A percentile compares a stretch with the other conserved stretches of the same genome.
phyloP scores from a whole-genome alignment of 2,329 filamentous ascomycete species.

The Pyrenophora teres region DNA sequence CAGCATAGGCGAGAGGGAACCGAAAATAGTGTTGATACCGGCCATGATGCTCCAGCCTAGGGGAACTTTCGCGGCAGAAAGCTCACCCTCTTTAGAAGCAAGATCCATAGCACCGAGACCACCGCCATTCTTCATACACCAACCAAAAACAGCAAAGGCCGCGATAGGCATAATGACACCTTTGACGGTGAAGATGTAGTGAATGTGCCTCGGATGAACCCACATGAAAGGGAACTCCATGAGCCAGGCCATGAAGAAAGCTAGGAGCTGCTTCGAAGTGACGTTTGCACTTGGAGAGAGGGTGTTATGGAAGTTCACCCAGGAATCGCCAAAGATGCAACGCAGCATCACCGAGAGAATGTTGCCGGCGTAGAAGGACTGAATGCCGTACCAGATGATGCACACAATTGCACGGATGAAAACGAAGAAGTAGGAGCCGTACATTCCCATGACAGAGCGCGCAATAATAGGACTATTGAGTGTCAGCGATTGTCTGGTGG shows the following conservation, averaged over 20 bases:
- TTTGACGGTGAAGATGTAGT: constrained; percentile 33
- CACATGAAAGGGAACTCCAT: constrained; percentile 42
- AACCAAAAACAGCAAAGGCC: constrained; percentile 44
- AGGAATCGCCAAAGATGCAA: constrained; percentile 47
- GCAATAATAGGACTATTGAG: constrained; percentile 17
- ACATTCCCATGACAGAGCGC: constrained; percentile 38
- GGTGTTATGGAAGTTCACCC: constrained; percentile 41
- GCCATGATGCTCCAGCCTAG: constrained; percentile 48
- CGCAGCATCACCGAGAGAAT: constrained; percentile 46
- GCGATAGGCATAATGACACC: constrained; percentile 42
- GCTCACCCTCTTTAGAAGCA: constrained; percentile 8
- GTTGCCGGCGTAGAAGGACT: constrained; percentile 33
- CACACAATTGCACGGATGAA: constrained; percentile 46
- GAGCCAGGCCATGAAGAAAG: constrained; percentile 40
- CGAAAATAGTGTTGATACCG: constrained; percentile 51
- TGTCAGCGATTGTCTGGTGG: neutral
- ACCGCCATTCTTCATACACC: constrained; percentile 43
- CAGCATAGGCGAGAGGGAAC: constrained; percentile 48
- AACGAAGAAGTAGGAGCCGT: constrained; percentile 49
- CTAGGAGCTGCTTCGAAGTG: constrained; percentile 40
- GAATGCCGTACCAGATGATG: constrained; percentile 48
- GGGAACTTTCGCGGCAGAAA: constrained; percentile 13
- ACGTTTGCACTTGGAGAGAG: constrained; percentile 36
- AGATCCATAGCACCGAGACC: constrained; percentile 29
- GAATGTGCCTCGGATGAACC: constrained; percentile 41